Evolutionary conservation across 2,329 filamentous ascomycete genomes (phyloP).

Genomic region (Fusarium setosum): DNA sequence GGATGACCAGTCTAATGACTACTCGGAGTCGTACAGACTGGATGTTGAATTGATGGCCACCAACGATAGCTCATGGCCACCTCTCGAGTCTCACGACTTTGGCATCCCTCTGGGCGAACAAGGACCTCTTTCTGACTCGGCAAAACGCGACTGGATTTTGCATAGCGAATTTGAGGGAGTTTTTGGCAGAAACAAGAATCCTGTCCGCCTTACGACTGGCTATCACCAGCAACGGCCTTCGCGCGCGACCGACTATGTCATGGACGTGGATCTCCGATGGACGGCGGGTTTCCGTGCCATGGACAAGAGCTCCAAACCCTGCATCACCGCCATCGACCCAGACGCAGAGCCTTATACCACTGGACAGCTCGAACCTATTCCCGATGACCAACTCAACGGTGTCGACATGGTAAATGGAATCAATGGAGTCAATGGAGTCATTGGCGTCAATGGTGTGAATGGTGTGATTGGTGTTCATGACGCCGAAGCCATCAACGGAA

Average conservation of each 20-base stretch:
- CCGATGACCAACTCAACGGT: constrained; percentile 30
- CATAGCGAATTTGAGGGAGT: constrained; percentile 55
- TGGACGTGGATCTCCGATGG: constrained; percentile 63
- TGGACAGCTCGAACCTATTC: constrained; percentile 35
- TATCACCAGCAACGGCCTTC: constrained; percentile 38
- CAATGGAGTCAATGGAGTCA: constrained; percentile 19
- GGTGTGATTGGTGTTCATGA: constrained; percentile 21
- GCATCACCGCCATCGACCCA: constrained; percentile 56
- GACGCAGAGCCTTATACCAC: constrained; percentile 42
- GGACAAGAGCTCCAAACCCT: constrained; percentile 57
- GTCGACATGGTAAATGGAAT: constrained; percentile 26
- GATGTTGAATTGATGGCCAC: constrained; percentile 64
- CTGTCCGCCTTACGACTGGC: constrained; percentile 44
- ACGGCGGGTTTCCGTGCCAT: constrained; percentile 52
- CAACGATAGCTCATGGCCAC: constrained; percentile 63
- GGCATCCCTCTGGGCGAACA: constrained; percentile 39
- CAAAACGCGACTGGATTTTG: constrained; percentile 52
- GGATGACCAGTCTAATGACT: constrained; percentile 58
- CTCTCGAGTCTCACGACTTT: constrained; percentile 53
- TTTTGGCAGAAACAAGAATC: constrained; percentile 54
- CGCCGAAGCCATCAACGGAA: constrained; percentile 5
- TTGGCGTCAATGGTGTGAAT: constrained; percentile 18
- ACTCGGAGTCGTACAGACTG: constrained; percentile 63
- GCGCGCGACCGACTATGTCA: constrained; percentile 56
- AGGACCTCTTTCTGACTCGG: constrained; percentile 28